These are phyloP conservation scores for Panaeolus papilionaceus DNA, from an alignment of 768 basidiomycete genomes.

Conservation along the genomic window DNA sequence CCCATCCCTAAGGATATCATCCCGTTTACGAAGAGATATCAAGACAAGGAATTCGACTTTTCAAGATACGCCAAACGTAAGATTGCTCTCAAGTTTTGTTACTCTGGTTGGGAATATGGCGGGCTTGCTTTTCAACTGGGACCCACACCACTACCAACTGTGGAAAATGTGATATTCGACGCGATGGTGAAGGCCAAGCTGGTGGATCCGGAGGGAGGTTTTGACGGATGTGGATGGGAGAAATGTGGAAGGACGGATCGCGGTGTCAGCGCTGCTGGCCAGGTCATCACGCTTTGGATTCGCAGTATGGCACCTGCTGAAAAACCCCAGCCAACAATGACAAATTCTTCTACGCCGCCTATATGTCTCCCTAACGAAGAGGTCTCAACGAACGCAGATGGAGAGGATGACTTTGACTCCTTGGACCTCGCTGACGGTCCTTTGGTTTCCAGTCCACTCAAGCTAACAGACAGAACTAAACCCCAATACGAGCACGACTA, in stretches of 20 bases:
- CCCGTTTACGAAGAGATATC: conserved; percentile 30
- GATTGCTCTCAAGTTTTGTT: conserved; percentile 93
- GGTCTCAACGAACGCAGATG: background rate
- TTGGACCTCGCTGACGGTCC: conserved; percentile 35
- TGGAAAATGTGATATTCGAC: conserved; percentile 85
- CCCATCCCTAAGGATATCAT: conserved; percentile 15
- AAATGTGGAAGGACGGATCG: conserved; percentile 94
- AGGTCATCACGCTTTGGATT: conserved; percentile 92
- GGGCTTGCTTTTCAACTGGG: conserved; percentile 85
- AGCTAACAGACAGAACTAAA: conserved; percentile 21
- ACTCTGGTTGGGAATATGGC: conserved; percentile 91
- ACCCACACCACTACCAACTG: conserved; percentile 82
- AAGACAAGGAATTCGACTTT: conserved; percentile 60
- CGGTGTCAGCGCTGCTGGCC: conserved; percentile 93
- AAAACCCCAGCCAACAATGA: conserved; percentile 23
- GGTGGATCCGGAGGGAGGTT: conserved; percentile 73
- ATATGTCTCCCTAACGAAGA: background rate
- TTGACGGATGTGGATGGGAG: conserved; percentile 90
- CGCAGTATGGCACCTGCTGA: conserved; percentile 64
- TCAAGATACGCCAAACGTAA: conserved; percentile 77
- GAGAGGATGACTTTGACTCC: conserved; percentile 47
- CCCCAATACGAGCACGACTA: conserved; percentile 71
- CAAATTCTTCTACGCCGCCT: background rate
- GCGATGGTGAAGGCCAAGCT: conserved; percentile 81
- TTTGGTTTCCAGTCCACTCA: conserved; percentile 22